A percentile compares a stretch with the other conserved stretches of the same genome.
Evolutionary conservation across 768 basidiomycete species (phyloP).

Genomic region (Trametes coccinea): DNA sequence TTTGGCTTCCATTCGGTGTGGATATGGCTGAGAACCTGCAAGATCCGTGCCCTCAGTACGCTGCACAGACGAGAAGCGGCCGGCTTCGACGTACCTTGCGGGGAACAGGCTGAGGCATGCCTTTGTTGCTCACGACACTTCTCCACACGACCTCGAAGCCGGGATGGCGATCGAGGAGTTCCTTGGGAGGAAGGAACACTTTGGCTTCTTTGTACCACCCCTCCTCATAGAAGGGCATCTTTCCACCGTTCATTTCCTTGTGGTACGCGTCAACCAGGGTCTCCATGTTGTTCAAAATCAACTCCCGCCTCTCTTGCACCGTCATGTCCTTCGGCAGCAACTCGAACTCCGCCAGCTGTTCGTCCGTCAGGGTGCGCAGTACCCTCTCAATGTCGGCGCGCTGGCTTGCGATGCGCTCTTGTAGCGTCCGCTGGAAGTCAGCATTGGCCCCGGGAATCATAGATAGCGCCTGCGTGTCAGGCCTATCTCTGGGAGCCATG

Average conservation of each 20-base stretch:
- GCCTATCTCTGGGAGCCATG: not conserved
- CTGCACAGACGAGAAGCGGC: not conserved
- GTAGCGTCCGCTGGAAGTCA: not conserved
- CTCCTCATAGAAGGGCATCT: conserved; percentile 18
- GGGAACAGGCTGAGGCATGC: not conserved
- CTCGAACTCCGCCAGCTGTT: not conserved
- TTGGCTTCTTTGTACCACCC: conserved; percentile 29
- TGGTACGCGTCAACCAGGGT: not conserved
- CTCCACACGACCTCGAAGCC: conserved; percentile 26
- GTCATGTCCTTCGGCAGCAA: not conserved
- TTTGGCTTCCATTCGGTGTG: conserved; percentile 14
- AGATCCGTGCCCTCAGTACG: not conserved
- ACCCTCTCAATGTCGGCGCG: not conserved
- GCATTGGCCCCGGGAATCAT: not conserved
- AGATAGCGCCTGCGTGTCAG: not conserved
- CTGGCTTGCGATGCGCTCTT: not conserved
- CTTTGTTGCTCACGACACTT: not conserved
- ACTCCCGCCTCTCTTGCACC: not conserved
- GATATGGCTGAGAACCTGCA: not conserved
- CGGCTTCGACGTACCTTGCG: conserved; percentile 1
- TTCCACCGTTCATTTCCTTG: not conserved
- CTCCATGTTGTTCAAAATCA: not conserved
- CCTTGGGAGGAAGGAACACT: conserved; percentile 28
- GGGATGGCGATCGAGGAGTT: conserved; percentile 27
- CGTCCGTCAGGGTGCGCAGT: not conserved